Base-by-base conservation (phyloP, 768 basidiomycete species). In the Daedaleopsis nitida region DNA sequence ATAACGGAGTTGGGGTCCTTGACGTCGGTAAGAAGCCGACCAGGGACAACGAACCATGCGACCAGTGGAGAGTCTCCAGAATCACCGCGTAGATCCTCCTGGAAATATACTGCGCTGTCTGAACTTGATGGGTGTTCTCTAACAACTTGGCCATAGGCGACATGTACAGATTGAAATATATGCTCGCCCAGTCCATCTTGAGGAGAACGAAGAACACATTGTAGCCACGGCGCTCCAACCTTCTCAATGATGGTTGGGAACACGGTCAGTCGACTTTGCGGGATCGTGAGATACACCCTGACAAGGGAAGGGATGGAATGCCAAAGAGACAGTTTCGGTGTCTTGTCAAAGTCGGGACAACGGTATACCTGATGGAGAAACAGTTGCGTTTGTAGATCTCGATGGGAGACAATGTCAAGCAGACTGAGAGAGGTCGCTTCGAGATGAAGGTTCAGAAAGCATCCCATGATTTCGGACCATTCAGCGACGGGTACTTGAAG, bases 281-380 rank as follows among this genome's bases (percentile, higher is more conserved):
- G 78, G 27, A 80, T 69, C 16, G 67, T 65, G 43, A 78, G 65
- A 48, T 74, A 64, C 43, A 78, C 57, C 32, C 72, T 72, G 13
- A 78, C 74, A 8, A 76, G 63, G 21, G 72, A 65, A 7, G 78
- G 76, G 7, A 78, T 62, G 14, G 55, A 57, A 27, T 62, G 63
- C 67, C 67, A 68, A 13, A 19, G 17, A 7, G 35, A 42, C 6
- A 68, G 52, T 7, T 9, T 8, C 3, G n/a, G 10, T 1, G 37
- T 38, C 19, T 49, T n/a, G 21, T 13, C 23, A n/a, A 39, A 32
- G n/a, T 11, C 35, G 1, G 56, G 13, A 27, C 11, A 39, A 17
- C 48, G 49, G 19, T 24, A 43, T 24, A 50, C 23, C 9, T 35
- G 37, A n/a, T 50, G 14, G 6, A 37, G 56, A 19, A 27, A 27